Evolutionary conservation across 2,329 filamentous ascomycete species (phyloP).

Genomic region (Cordyceps fumosorosea): DNA sequence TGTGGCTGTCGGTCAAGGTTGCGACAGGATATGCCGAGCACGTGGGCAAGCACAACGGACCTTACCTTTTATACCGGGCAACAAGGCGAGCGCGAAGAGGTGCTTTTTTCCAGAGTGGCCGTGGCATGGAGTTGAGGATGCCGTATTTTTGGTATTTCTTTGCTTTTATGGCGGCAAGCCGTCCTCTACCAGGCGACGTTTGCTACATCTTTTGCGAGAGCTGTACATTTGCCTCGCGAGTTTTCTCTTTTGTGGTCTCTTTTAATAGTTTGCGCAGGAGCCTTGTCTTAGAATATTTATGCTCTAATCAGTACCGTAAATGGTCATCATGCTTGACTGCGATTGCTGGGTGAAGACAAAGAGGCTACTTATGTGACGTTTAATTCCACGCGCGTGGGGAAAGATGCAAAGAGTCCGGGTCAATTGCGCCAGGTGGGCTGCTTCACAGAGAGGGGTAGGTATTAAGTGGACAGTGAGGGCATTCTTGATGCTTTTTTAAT

Average conservation of each 20-base stretch:
- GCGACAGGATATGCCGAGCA: constrained; percentile 5
- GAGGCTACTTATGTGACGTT: not conserved
- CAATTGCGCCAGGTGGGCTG: not conserved
- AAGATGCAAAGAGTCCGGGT: no score
- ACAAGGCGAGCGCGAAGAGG: not conserved
- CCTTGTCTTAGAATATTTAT: constrained; percentile 12
- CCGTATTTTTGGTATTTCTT: constrained; percentile 6
- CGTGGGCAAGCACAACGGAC: not conserved
- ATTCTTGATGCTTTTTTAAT: not conserved
- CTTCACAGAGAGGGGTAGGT: not conserved
- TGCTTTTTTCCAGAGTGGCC: not conserved
- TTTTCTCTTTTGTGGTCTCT: constrained; percentile 9
- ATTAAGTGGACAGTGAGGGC: not conserved
- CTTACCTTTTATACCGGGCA: constrained; percentile 5
- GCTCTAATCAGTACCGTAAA: constrained; percentile 8
- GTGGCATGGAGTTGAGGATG: not conserved
- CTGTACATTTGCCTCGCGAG: constrained; percentile 4
- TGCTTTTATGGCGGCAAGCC: constrained; percentile 1
- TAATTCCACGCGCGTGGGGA: no score
- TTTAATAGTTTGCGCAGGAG: constrained; percentile 13
- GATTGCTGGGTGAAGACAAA: not conserved
- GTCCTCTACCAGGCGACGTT: not conserved
- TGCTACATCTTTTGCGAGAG: constrained; percentile 7
- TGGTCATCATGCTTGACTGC: not conserved
- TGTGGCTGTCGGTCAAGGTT: not conserved